Base-by-base conservation (phyloP, 257 asterid genomes). In the Fraxinus excelsior region DNA sequence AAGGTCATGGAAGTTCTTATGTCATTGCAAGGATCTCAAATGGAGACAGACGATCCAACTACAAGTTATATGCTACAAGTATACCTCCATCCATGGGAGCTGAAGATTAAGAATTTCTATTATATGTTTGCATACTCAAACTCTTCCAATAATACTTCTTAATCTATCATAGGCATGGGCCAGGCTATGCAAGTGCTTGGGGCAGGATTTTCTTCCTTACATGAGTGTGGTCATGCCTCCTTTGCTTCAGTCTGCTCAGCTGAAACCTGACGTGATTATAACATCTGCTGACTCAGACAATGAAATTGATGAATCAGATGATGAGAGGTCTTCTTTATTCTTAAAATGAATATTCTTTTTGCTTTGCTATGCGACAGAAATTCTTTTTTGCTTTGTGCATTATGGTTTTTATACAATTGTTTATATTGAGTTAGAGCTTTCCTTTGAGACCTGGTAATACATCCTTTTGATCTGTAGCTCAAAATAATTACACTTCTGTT, bases 211-310 rank as follows among this genome's bases (percentile, higher is more conserved):
- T 85, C 97, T 94, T 79, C 97, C 98, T 75, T 94, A 94, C 82
- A 90, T 94, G 98, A 80, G 87, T 69, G 97, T 94, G 25, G 98
- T 94, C 75, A 94, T 94, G 97, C 98, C 97, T 78, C 96, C 97
- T 71, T 79, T 94, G 88, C 94, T 94, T 76, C 96, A 80, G 83
- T 94, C 98, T 80, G 97, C 98, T 82, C 98, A 94, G 82, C 86
- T 94, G 60, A 91, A 94, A 86, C 98, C 97, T 80, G 98, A 94
- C 83, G 96, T 94, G 70, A 91, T 84, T 77, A 91, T 94, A 71
- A 89, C 96, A 74, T 90, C 96, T 74, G 96, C 97, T 65, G 96
- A 90, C 69, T 91, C 96, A 5, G 98, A 94, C 80, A 78, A 91
- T 81, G 96, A 94, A 80, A 74, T 86, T 74, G 97, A 91, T 79